Evolutionary conservation across 257 asterid genomes (phyloP), one percentile per base, ranked within the genome.

Genomic region (Eustoma russellianum): DNA sequence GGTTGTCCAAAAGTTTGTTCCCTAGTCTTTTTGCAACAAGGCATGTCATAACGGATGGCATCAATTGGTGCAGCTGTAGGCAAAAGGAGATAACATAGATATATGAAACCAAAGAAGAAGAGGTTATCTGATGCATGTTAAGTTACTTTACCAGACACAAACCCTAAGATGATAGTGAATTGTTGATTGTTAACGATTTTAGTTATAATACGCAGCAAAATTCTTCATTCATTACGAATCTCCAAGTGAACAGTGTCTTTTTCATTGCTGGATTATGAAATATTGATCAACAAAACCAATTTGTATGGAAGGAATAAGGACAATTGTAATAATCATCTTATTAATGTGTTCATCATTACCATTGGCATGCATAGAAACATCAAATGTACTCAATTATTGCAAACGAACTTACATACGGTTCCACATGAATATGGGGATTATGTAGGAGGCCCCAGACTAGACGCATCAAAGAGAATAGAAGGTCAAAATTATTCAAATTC

Each of bases 21-120:
- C 99, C 97, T 69, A 92, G 64, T 67, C 84, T 77, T 72, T 76
- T 92, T 11, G 94, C 95, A 54, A 92, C 97, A 64, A 92, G 78
- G 76, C 99, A 92, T 11, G 99, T 88, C 95, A 88, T 73, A 67
- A 92, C 96, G 46, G 95, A 79, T 57, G 99, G 99, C 97, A 92
- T 88, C 63, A 88, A 74, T 68, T 92, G 94, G 77, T 92, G 97
- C 70, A 88, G 79, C 99, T 92, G 82, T 55, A 47, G 38, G 48
- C 9, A 35, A 24, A 46, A 24, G 14, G 18, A 19, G 41, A 54
- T 51, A 56, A 56, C 7, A 34, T 15, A 40, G 46, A 35, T 40
- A 12, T 48, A 30, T 33, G 56, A 50, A 59, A 50, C 55, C 48
- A 53, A 44, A 65, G 17, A 58, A 3, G 35, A 53, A 61, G 53